phyloP scores from a whole-genome alignment of 306 rosid species.

The Cucurbita ficifolia region DNA sequence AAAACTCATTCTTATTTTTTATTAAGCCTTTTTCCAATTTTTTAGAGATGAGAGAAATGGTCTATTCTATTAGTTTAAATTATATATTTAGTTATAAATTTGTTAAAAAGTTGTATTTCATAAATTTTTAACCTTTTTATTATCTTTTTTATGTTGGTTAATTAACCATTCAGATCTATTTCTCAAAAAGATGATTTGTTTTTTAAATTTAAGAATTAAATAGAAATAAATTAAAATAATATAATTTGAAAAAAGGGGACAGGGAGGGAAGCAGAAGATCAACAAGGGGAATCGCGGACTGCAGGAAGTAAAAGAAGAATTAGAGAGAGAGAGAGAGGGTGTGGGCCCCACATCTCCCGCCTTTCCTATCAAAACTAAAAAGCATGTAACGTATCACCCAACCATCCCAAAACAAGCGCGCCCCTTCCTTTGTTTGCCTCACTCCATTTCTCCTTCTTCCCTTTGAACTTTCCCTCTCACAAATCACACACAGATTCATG shows the following conservation, averaged over 20 bases:
- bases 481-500: not conserved
- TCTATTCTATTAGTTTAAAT: no score
- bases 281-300: not conserved
- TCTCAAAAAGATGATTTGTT: no score
- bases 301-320: not conserved
- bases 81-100: no score
- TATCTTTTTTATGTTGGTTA: no score
- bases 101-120: no score
- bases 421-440: not conserved
- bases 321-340: no score
- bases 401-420: not conserved
- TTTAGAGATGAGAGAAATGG: no score
- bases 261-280: not conserved
- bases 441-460: not conserved
- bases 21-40: no score
- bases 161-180: no score
- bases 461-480: not conserved
- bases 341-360: not conserved
- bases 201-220: not conserved
- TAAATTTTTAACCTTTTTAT: no score
- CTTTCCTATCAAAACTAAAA: not conserved
- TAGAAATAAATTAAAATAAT: not conserved
- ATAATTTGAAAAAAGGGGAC: not conserved
- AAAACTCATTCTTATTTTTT: no score
- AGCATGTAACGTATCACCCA: not conserved